These are phyloP conservation scores for Allantophomopsis cytisporea DNA, from an alignment of 2,329 filamentous ascomycete species.

Conservation along the genomic window DNA sequence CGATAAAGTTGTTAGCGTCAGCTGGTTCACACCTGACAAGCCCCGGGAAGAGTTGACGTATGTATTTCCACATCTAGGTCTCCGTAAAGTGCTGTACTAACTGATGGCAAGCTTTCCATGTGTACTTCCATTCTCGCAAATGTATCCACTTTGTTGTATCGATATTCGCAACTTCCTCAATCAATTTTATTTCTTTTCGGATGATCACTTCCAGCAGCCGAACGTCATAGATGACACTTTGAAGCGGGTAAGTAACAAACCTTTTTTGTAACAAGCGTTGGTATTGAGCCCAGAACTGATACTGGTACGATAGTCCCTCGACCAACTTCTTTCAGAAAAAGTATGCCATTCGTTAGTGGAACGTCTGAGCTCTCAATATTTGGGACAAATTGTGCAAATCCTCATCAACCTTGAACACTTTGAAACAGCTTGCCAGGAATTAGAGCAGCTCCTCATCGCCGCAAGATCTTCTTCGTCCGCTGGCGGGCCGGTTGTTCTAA, in stretches of 20 bases:
- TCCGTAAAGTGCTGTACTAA: conserved; percentile 3
- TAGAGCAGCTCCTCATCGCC: conserved; percentile 75
- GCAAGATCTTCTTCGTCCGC: conserved; percentile 72
- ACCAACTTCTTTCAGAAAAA: conserved; percentile 83
- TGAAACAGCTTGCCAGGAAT: conserved; percentile 79
- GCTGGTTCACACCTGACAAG: conserved; percentile 87
- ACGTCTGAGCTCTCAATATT: conserved; percentile 78
- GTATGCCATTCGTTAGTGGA: conserved; percentile 87
- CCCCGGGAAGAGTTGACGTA: conserved; percentile 61
- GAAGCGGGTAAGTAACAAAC: conserved; percentile 41
- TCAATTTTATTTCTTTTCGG: conserved; percentile 95
- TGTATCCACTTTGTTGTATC: conserved; percentile 98
- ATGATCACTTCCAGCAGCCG: conserved; percentile 88
- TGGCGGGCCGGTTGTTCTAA: conserved; percentile 65
- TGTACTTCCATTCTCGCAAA: conserved; percentile 94
- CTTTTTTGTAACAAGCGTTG: not conserved
- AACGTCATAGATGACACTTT: conserved; percentile 85
- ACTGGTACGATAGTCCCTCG: conserved; percentile 51
- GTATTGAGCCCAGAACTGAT: conserved; percentile 2
- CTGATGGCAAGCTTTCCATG: conserved; percentile 58
- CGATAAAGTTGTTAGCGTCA: conserved; percentile 89
- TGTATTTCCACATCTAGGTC: conserved; percentile 15
- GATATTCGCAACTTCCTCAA: conserved; percentile 96
- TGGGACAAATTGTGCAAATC: conserved; percentile 97
- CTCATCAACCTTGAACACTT: conserved; percentile 97